These are phyloP conservation scores for Hevea brasiliensis DNA, from an alignment of 345 rosid species.

Conservation along the genomic window DNA sequence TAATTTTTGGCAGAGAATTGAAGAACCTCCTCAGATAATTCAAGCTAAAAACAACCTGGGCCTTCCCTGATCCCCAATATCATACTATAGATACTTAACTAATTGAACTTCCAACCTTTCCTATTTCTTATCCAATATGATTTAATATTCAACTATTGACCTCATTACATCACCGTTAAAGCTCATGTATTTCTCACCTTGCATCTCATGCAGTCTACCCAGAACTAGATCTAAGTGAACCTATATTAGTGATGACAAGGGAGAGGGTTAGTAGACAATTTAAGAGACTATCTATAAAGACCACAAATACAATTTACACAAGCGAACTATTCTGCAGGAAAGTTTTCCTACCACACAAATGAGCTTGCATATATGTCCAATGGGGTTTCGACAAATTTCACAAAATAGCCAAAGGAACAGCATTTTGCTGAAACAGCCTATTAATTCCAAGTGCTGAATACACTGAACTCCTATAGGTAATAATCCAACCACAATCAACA, in stretches of 20 bases:
- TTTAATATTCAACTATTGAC: background rate
- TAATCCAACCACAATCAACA: background rate
- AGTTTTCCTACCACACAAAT: background rate
- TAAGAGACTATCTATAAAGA: background rate
- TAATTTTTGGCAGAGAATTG: too few relatives aligned
- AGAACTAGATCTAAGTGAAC: background rate
- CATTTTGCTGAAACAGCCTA: background rate
- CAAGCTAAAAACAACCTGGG: background rate
- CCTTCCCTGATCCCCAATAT: background rate
- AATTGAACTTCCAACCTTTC: background rate
- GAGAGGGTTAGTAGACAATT: background rate
- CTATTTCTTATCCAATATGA: too few relatives aligned
- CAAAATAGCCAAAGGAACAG: background rate
- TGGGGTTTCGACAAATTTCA: too few relatives aligned
- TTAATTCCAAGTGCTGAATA: background rate
- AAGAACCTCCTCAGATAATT: background rate
- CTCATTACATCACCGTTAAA: background rate
- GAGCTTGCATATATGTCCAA: background rate
- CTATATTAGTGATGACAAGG: too few relatives aligned
- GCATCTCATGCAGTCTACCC: background rate
- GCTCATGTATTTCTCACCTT: background rate
- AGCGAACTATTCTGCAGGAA: background rate
- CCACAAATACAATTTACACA: background rate
- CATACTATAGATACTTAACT: background rate
- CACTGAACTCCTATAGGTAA: background rate